A percentile compares a stretch with the other conserved stretches of the same genome.
These are phyloP conservation scores for Marasmius tenuissimus DNA, from an alignment of 1,284 basidiomycete species.

Conservation along the genomic window DNA sequence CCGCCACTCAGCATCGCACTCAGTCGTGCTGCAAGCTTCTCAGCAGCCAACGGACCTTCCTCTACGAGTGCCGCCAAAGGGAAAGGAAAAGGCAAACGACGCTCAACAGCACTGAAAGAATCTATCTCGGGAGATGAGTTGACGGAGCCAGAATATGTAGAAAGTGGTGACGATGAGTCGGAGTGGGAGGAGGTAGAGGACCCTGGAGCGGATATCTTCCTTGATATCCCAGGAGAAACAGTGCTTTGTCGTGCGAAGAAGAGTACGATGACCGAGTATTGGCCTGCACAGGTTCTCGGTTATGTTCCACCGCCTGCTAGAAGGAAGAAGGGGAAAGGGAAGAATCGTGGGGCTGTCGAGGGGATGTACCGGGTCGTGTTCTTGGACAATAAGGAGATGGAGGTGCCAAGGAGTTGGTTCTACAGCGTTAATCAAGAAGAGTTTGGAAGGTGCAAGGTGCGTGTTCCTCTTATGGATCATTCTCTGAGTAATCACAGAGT, in stretches of 20 bases:
- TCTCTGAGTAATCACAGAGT: conserved; percentile 1
- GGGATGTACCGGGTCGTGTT: conserved; percentile 52
- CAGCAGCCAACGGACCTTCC: conserved; percentile 20
- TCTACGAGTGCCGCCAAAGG: conserved; percentile 11
- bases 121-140: background rate
- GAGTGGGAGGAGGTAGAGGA: conserved; percentile 21
- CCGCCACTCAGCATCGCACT: conserved; percentile 38
- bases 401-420: conserved; percentile 51
- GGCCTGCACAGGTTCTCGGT: conserved; percentile 63
- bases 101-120: background rate
- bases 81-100: conserved; percentile 26
- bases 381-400: conserved; percentile 46
- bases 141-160: background rate
- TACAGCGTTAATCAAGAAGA: conserved; percentile 53
- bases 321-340: conserved; percentile 28
- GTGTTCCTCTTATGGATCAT: conserved; percentile 13
- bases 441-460: conserved; percentile 59
- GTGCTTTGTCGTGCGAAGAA: conserved; percentile 51
- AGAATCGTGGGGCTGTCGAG: conserved; percentile 11
- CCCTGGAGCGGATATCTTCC: conserved; percentile 43
- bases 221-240: conserved; percentile 66
- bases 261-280: conserved; percentile 41
- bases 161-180: conserved; percentile 15
- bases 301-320: conserved; percentile 46
- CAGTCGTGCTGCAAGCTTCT: conserved; percentile 19